A percentile compares a stretch with the other conserved stretches of the same genome.
phyloP scores from a whole-genome alignment of 495 filamentous ascomycete species.

The Penicillium taxi region DNA sequence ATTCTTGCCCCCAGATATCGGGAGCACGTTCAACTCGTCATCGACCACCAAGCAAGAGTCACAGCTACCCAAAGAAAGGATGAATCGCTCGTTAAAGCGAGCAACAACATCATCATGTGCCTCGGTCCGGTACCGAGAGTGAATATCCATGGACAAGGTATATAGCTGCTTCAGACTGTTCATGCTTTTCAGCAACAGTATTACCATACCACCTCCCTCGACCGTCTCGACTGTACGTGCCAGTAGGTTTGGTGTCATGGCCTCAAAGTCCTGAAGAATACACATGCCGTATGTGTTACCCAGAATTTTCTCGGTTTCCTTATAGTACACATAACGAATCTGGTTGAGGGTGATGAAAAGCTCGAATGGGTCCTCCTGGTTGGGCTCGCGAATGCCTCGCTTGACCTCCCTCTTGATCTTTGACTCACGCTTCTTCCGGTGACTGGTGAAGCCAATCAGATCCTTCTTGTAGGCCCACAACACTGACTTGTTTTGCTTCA shows the following conservation, averaged over 20 bases:
- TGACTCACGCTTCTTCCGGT: slow-evolving; percentile 93
- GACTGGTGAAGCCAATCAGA: slow-evolving; percentile 86
- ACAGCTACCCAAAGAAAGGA: slow-evolving; percentile 89
- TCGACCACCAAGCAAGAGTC: slow-evolving; percentile 93
- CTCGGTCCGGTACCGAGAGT: slow-evolving; percentile 93
- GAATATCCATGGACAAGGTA: slow-evolving; percentile 95
- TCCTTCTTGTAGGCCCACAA: slow-evolving; percentile 99
- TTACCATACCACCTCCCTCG: slow-evolving; percentile 87
- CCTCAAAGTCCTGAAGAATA: slow-evolving; percentile 97
- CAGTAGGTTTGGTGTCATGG: slow-evolving; percentile 90
- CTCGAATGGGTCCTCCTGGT: slow-evolving; percentile 95
- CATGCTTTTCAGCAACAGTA: slow-evolving; percentile 93
- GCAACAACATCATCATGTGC: slow-evolving; percentile 93
- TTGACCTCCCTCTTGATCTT: slow-evolving; percentile 99
- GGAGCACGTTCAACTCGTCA: slow-evolving; percentile 94
- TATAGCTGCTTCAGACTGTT: slow-evolving; percentile 95
- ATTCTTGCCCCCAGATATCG: slow-evolving; percentile 90
- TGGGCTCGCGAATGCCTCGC: slow-evolving; percentile 87
- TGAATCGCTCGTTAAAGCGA: slow-evolving; percentile 96
- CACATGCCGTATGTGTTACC: slow-evolving; percentile 99
- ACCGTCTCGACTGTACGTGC: slow-evolving; percentile 96
- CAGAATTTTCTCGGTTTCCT: slow-evolving; percentile 99
- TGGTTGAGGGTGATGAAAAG: slow-evolving; percentile 94
- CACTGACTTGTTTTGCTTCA: slow-evolving; percentile 94
- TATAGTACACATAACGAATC: slow-evolving; percentile 99